Conservation (phyloP, 1,139 yeast species). For the Kodamaea suecica region DNA sequence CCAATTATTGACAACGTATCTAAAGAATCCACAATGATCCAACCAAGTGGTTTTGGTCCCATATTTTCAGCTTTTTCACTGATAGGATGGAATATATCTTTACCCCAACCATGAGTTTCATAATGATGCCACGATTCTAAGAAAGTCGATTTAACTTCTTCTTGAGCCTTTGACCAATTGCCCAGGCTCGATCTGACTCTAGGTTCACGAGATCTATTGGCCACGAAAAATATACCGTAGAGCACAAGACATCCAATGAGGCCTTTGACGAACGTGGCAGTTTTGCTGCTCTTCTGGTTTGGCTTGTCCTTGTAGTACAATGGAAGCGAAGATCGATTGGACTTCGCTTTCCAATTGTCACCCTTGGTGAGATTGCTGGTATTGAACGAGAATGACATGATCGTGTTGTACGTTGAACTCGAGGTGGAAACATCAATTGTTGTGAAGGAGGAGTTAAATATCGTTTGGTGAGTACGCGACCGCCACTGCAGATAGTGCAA, state of each 20-base stretch:
- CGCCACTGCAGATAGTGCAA: too few relatives aligned
- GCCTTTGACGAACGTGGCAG: slow-evolving; percentile 42
- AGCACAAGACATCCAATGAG: slow-evolving; percentile 37
- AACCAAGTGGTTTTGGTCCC: slow-evolving; percentile 84
- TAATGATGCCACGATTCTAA: slow-evolving; percentile 80
- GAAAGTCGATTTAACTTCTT: slow-evolving; percentile 61
- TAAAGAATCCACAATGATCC: slow-evolving; percentile 89
- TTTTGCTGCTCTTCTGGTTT: slow-evolving; percentile 7
- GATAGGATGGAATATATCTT: slow-evolving; percentile 62
- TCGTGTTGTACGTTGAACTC: too few relatives aligned
- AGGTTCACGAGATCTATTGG: slow-evolving; percentile 3
- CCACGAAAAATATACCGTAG: slow-evolving; percentile 33
- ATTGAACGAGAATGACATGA: slow-evolving; percentile 15
- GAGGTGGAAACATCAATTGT: not conserved
- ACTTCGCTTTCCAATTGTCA: slow-evolving; percentile 17
- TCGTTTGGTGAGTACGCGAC: not conserved
- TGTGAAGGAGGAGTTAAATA: too few relatives aligned
- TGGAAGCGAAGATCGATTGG: slow-evolving; percentile 11
- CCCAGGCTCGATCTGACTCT: not conserved
- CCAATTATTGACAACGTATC: slow-evolving; percentile 87
- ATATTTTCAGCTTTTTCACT: slow-evolving; percentile 64
- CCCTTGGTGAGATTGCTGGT: slow-evolving; percentile 14
- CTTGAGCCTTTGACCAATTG: slow-evolving; percentile 46
- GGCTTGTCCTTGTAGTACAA: slow-evolving; percentile 20
- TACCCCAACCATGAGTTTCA: slow-evolving; percentile 79